These are phyloP conservation scores for Astragalus membranaceus DNA, from an alignment of 306 rosid genomes.

Conservation along the genomic window DNA sequence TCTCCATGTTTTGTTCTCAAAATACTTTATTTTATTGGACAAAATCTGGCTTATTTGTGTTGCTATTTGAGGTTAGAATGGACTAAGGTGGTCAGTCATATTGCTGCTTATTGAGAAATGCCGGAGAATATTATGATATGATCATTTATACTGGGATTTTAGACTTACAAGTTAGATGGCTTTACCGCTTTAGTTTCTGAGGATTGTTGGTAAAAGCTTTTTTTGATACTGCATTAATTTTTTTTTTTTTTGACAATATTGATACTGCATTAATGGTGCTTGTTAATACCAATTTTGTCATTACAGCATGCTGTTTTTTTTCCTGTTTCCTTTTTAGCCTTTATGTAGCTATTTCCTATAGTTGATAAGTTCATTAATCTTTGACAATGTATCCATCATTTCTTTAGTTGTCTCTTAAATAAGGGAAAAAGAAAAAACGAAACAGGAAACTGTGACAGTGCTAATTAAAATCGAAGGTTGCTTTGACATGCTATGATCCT, in stretches of 20 bases:
- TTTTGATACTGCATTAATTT: background rate
- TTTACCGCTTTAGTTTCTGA: too few species aligned
- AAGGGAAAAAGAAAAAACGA: background rate
- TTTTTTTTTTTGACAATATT: too few species aligned
- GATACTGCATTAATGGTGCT: background rate
- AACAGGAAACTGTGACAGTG: background rate
- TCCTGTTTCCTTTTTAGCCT: background rate
- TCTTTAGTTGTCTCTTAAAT: background rate
- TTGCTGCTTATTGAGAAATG: too few species aligned
- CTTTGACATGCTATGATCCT: background rate
- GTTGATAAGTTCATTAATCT: background rate
- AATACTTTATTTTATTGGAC: too few species aligned
- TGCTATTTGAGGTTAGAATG: too few species aligned
- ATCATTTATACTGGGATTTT: too few species aligned
- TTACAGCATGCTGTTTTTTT: background rate
- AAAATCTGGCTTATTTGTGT: too few species aligned
- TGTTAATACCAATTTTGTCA: background rate
- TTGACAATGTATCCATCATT: background rate
- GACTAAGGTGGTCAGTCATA: too few species aligned
- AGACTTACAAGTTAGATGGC: too few species aligned
- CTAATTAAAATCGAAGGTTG: background rate
- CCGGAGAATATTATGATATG: too few species aligned
- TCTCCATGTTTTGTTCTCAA: too few species aligned
- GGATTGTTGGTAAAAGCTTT: too few species aligned
- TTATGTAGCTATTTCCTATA: background rate